Conservation (phyloP, 176 grass and related monocot genomes). For the Dendrocalamus sinicus region DNA sequence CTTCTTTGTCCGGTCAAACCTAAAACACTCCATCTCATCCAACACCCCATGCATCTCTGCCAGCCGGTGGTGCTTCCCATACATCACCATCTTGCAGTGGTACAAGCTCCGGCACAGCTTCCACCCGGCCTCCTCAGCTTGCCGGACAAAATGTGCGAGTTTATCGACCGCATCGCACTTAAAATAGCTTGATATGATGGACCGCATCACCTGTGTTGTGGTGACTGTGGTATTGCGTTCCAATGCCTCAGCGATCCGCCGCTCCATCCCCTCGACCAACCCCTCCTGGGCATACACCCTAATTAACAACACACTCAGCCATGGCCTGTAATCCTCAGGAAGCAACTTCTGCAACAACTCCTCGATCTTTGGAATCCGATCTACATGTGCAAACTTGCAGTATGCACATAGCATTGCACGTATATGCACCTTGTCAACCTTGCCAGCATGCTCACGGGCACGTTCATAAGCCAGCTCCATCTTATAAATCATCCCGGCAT, state of each 20-base stretch:
- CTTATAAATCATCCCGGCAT: conserved; percentile 69
- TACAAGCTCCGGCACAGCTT: conserved; percentile 81
- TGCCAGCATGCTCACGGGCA: conserved; percentile 43
- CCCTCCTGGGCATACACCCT: conserved; percentile 75
- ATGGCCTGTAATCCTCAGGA: conserved; percentile 71
- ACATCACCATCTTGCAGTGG: conserved; percentile 97
- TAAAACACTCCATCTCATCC: conserved; percentile 76
- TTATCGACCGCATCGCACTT: conserved; percentile 56
- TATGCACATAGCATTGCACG: conserved; percentile 87
- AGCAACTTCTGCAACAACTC: conserved; percentile 61
- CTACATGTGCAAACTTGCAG: conserved; percentile 57
- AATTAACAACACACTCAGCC: conserved; percentile 87
- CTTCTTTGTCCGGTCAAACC: conserved; percentile 74
- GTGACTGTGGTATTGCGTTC: conserved; percentile 57
- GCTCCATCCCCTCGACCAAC: conserved; percentile 77
- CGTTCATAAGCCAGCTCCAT: conserved; percentile 79
- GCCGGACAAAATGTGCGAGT: conserved; percentile 65
- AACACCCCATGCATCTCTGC: conserved; percentile 77
- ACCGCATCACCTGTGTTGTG: conserved; percentile 57
- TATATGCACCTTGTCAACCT: conserved; percentile 50
- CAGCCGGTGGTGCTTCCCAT: conserved; percentile 66
- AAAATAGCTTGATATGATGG: conserved; percentile 75
- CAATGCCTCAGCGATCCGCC: conserved; percentile 68
- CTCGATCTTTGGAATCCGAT: conserved; percentile 78
- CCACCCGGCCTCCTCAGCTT: conserved; percentile 73